Evolutionary conservation across 139 green algal species (phyloP), one percentile per base, ranked within the genome.

Genomic region (Coelastrella sp.): DNA sequence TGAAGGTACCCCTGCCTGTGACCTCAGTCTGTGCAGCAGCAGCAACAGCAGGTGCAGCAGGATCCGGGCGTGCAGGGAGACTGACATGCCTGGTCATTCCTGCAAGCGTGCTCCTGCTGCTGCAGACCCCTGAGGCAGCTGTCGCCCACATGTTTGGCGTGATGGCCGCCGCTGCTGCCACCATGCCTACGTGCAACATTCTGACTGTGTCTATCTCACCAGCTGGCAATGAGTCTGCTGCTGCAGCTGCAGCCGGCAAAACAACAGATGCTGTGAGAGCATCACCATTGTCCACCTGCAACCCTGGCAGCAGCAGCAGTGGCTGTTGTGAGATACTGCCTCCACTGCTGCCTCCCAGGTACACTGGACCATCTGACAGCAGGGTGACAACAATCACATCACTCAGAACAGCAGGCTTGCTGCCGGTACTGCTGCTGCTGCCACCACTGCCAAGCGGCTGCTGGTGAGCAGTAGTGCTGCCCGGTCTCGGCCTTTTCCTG

Each of bases 371-470:
- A 76, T 76, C 68, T 27, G 68, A 8, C 19, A 25, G 7, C 17
- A 76, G 8, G 24, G 68, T 27, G 1, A 76, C 68, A 76, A 76
- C 68, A 76, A 3, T 76, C 15, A 76, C 24, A 24, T 76, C 17
- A 24, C 68, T 24, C 17, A 76, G 68, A 27, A 76, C 35, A 49
- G 35, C 35, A 49, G 35, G 35, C 6, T 19, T 76, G 68, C 80
- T 85, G 58, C 80, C 19, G 80, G 57, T 85, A 20, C 80, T 74
- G 57, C 80, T 58, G 57, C 58, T 20, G 57, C 80, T 20, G 22
- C 58, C 11, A 72, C 80, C 76, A 82, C 17, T 59, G 25, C 35
- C 25, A 24, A 27, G 68, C 68, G n/a, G 68, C 7, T 6, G 19
- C 68, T 76, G 68, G 35, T 49, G 35, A 49, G 35, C 35, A 49